Evolutionary conservation across 768 basidiomycete species (phyloP).

Genomic region (Trametes gibbosa): DNA sequence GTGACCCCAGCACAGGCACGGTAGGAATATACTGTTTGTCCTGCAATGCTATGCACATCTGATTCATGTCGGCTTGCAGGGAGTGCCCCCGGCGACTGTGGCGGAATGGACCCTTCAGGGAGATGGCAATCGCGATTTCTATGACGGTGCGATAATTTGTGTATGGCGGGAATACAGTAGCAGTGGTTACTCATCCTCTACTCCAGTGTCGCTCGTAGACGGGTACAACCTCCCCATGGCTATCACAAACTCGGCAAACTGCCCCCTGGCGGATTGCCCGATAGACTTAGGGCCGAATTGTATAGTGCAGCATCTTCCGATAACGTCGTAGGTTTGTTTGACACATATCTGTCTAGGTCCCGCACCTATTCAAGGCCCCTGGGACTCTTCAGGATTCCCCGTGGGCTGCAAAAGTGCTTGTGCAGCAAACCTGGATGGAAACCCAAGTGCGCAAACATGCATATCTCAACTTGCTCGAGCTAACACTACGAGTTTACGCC

Average conservation of each 20-base stretch:
- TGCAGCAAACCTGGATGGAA: conserved; percentile 29
- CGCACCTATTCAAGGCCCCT: conserved; percentile 28
- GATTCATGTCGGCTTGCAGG: conserved; percentile 12
- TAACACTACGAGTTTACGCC: not conserved
- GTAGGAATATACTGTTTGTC: conserved; percentile 29
- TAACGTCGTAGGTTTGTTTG: too few species aligned
- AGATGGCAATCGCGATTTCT: conserved; percentile 24
- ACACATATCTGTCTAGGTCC: too few species aligned
- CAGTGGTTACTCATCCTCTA: not conserved
- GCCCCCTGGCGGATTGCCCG: conserved; percentile 29
- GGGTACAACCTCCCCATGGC: conserved; percentile 32
- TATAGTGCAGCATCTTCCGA: too few species aligned
- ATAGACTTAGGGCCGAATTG: conserved; percentile 33
- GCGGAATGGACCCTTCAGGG: conserved; percentile 35
- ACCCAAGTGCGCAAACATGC: conserved; percentile 21
- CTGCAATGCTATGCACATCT: not conserved
- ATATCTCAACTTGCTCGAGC: not conserved
- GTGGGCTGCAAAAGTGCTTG: conserved; percentile 35
- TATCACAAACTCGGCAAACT: conserved; percentile 28
- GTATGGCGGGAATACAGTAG: too few species aligned
- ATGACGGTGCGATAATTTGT: conserved; percentile 16
- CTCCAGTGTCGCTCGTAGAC: conserved; percentile 24
- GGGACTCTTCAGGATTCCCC: conserved; percentile 30
- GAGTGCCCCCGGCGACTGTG: conserved; percentile 33
- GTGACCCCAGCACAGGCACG: conserved; percentile 50